phyloP scores from a whole-genome alignment of 768 basidiomycete genomes.

The Kondoa malvinella region DNA sequence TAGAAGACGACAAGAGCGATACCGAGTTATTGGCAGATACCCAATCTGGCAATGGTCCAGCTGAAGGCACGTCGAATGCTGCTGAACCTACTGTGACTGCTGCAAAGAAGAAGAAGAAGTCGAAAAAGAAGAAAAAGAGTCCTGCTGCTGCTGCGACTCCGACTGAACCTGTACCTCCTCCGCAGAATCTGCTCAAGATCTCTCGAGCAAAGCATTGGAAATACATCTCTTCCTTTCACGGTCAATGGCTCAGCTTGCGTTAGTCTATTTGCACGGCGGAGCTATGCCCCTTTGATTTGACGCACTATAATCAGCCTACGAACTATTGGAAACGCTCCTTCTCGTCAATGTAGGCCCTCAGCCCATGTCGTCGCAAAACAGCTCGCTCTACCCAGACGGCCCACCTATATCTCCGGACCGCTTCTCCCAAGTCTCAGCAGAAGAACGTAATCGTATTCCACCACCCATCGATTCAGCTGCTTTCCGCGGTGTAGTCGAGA shows the following conservation, averaged over 20 bases:
- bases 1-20: too few relatives aligned
- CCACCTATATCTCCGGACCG: conserved; percentile 30
- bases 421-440: conserved; percentile 42
- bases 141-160: conserved; percentile 3
- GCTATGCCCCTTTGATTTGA: background rate
- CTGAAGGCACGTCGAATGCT: background rate
- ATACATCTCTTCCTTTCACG: conserved; percentile 80
- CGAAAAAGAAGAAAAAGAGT: conserved; percentile 4
- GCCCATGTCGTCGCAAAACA: conserved; percentile 37
- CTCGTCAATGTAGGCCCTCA: conserved; percentile 33
- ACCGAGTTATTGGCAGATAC: background rate
- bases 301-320: conserved; percentile 7
- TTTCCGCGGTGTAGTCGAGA: conserved; percentile 55
- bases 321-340: conserved; percentile 13
- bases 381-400: conserved; percentile 23
- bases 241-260: conserved; percentile 34
- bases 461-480: conserved; percentile 81
- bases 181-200: conserved; percentile 43
- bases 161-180: background rate
- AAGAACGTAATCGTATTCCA: conserved; percentile 52
- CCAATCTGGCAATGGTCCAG: background rate
- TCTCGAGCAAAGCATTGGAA: conserved; percentile 89
- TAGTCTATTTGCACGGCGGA: conserved; percentile 2
- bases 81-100: background rate
- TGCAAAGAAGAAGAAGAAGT: conserved; percentile 16